phyloP scores from a whole-genome alignment of 768 basidiomycete species.

The Trametes elegans region DNA sequence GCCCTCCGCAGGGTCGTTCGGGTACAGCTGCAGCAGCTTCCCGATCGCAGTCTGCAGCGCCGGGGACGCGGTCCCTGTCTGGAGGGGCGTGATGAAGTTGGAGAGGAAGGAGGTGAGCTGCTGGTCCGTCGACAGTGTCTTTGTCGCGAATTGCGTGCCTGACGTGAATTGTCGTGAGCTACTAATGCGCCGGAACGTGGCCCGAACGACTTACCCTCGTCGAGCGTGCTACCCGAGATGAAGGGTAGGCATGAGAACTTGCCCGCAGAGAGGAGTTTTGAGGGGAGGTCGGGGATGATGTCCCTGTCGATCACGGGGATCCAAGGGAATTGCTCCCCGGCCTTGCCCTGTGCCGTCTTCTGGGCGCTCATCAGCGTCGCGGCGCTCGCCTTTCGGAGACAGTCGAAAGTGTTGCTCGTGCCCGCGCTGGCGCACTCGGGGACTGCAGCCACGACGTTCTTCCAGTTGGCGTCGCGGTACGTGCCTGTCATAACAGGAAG shows the following conservation, averaged over 20 bases:
- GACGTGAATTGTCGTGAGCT: not conserved
- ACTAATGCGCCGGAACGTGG: not conserved
- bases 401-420: slow-evolving; percentile 36
- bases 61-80: not conserved
- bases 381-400: slow-evolving; percentile 24
- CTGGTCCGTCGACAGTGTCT: slow-evolving; percentile 12
- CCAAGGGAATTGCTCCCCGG: slow-evolving; percentile 34
- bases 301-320: slow-evolving; percentile 44
- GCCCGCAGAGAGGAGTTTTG: slow-evolving; percentile 31
- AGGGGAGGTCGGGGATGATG: slow-evolving; percentile 39
- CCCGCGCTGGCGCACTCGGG: slow-evolving; percentile 34
- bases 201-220: slow-evolving; percentile 52
- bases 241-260: slow-evolving; percentile 41
- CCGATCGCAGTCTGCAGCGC: slow-evolving; percentile 12
- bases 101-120: slow-evolving; percentile 1
- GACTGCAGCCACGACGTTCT: slow-evolving; percentile 38
- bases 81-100: not conserved
- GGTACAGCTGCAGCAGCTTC: slow-evolving; percentile 38
- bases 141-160: slow-evolving; percentile 39
- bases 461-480: slow-evolving; percentile 36
- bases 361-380: slow-evolving; percentile 17
- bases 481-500: slow-evolving; percentile 31
- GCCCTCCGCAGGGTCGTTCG: slow-evolving; percentile 40
- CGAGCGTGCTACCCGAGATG: slow-evolving; percentile 43
- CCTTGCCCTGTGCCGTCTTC: slow-evolving; percentile 20